These are phyloP conservation scores for Lyophyllum atratum DNA, from an alignment of 768 basidiomycete species.

Conservation along the genomic window DNA sequence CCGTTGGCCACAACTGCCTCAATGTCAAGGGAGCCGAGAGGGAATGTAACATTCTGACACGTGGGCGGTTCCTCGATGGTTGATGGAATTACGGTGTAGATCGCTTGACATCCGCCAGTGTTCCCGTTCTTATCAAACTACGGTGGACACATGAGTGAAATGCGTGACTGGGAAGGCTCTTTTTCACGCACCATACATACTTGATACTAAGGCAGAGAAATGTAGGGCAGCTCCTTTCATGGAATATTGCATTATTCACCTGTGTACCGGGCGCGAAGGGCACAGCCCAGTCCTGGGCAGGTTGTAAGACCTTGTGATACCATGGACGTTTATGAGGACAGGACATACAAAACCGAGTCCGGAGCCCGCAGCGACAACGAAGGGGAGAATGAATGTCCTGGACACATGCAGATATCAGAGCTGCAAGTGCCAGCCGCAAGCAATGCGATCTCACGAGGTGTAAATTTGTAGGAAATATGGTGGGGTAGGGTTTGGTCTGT, in stretches of 20 bases:
- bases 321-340: conserved; percentile 19
- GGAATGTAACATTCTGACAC: conserved; percentile 54
- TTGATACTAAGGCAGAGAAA: conserved; percentile 46
- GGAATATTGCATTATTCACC: conserved; percentile 30
- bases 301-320: background rate
- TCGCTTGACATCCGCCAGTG: conserved; percentile 61
- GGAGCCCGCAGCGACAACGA: conserved; percentile 50
- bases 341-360: conserved; percentile 48
- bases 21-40: conserved; percentile 43
- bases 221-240: background rate
- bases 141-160: background rate
- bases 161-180: background rate
- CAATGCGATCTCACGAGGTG: conserved; percentile 48
- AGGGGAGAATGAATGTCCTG: conserved; percentile 52
- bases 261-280: conserved; percentile 61
- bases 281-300: conserved; percentile 53
- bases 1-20: conserved; percentile 46
- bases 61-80: conserved; percentile 34
- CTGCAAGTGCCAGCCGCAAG: background rate
- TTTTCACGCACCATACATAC: conserved; percentile 58
- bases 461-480: conserved; percentile 65
- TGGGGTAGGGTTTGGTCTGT: conserved; percentile 53
- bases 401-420: background rate
- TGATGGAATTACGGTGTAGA: conserved; percentile 56
- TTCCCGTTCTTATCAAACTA: conserved; percentile 60